phyloP scores from a whole-genome alignment of 495 filamentous ascomycete species.

The Penicillium samsonianum region DNA sequence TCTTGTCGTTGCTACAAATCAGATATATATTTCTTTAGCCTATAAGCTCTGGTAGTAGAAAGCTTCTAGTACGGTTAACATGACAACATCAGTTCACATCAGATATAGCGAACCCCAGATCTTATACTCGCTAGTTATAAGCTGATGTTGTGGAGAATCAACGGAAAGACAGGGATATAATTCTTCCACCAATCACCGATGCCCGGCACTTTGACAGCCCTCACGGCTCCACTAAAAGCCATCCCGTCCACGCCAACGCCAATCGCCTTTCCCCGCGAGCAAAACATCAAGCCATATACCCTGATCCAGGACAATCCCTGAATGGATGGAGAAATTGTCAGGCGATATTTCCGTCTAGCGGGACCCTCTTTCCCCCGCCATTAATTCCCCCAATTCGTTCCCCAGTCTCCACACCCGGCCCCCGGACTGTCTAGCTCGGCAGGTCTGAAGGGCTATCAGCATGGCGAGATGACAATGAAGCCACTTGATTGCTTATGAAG shows the following conservation, averaged over 20 bases:
- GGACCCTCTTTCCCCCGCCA: conserved; percentile 10
- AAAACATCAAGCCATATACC: not conserved
- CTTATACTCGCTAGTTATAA: not conserved
- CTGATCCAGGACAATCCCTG: not conserved
- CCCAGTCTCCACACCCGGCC: conserved; percentile 7
- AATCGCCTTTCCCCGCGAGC: conserved; percentile 3
- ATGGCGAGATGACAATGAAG: conserved; percentile 6
- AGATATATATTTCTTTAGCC: not conserved
- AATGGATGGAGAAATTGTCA: conserved; percentile 27
- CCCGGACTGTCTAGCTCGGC: conserved; percentile 7
- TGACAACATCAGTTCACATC: not conserved
- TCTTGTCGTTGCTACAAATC: not conserved
- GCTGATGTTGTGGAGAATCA: not conserved
- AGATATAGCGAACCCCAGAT: not conserved
- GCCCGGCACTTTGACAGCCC: not conserved
- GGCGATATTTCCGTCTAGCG: conserved; percentile 4
- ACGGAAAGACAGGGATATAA: not conserved
- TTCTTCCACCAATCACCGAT: conserved; percentile 12
- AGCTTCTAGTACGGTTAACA: not conserved
- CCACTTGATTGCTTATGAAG: conserved; percentile 10
- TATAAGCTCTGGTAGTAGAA: not conserved
- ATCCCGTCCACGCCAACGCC: conserved; percentile 1
- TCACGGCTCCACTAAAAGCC: conserved; percentile 2
- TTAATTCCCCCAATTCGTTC: conserved; percentile 25
- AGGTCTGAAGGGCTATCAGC: not conserved